Evolutionary conservation across 768 basidiomycete genomes (phyloP), one percentile per base, ranked within the genome.

Genomic region (Trametopsis cervina): DNA sequence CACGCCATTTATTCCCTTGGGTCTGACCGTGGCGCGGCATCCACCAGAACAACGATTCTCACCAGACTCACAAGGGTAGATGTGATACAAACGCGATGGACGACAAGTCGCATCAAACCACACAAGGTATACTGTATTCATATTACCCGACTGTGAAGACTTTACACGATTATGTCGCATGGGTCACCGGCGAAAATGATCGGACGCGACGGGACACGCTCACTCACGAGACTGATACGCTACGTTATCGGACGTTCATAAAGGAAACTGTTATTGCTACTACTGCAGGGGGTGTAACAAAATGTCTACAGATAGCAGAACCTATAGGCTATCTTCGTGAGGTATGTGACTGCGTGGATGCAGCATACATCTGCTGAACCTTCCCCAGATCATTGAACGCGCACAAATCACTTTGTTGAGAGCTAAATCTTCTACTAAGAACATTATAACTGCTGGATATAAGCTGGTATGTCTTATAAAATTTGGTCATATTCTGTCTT

Each of bases 301-400:
- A 24, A 40, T 7, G 15, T 7, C 15, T 33, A 33, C 54, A 51
- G 15, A 61, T 62, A 2, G 50, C 65, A 22, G 60, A 69, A 2
- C 72, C 74, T 0, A 68, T 74, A 65, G 67, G 69, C 36, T 69
- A 72, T 46, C 77, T 84, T 69, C 70, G 69, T 41, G 79, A 83
- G 50, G 80, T 83, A 51, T 53, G 71, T 53, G 33, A 7, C 20
- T n/a, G n/a, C n/a, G n/a, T n/a, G n/a, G n/a, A n/a, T n/a, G n/a
- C n/a, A n/a, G n/a, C n/a, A n/a, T n/a, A n/a, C n/a, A n/a, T n/a
- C n/a, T n/a, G n/a, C n/a, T n/a, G n/a, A n/a, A n/a, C n/a, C n/a
- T n/a, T n/a, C n/a, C n/a, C 23, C 18, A 54, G 55, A 10, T 52
- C n/a, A 27, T 56, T 6, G 52, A 50, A n/a, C 29, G 35, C 18